phyloP scores from a whole-genome alignment of 129 eudicot species.

The Oenanthe sinensis region DNA sequence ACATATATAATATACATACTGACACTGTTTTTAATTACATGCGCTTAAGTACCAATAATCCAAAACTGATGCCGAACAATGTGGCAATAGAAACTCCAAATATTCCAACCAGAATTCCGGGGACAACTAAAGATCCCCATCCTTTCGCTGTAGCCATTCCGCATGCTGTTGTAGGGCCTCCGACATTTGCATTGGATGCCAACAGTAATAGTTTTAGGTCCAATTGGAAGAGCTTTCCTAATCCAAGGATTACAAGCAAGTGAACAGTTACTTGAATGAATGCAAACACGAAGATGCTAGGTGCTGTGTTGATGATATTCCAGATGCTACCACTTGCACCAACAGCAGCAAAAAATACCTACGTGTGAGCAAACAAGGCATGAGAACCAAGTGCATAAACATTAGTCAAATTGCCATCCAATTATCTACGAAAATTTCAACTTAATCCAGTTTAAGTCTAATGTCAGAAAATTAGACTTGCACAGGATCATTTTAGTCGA shows the following conservation, averaged over 20 bases:
- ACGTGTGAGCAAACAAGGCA: conserved; percentile 1
- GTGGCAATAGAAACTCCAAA: conserved; percentile 75
- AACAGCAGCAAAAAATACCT: conserved; percentile 81
- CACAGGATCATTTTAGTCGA: not conserved
- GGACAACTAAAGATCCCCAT: conserved; percentile 71
- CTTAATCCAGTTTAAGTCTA: not conserved
- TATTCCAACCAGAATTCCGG: conserved; percentile 77
- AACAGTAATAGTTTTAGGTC: conserved; percentile 49
- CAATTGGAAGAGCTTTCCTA: conserved; percentile 55
- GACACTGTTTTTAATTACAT: conserved; percentile 20
- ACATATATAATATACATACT: not conserved
- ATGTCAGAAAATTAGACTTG: not conserved
- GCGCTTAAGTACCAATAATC: conserved; percentile 42
- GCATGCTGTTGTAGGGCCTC: conserved; percentile 92
- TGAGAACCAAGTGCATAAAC: not conserved
- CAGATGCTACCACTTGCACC: conserved; percentile 79
- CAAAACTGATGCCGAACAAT: conserved; percentile 61
- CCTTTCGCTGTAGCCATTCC: conserved; percentile 94
- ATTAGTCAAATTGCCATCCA: not conserved
- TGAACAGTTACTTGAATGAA: conserved; percentile 70
- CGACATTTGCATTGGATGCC: conserved; percentile 91
- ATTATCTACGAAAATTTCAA: not conserved
- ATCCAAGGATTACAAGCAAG: conserved; percentile 50
- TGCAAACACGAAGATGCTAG: conserved; percentile 64
- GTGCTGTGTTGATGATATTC: conserved; percentile 69